Percentiles rank a stretch among this genome's conserved stretches.
Conservation (phyloP, 345 rosid genomes). For the Salix arbutifolia region DNA sequence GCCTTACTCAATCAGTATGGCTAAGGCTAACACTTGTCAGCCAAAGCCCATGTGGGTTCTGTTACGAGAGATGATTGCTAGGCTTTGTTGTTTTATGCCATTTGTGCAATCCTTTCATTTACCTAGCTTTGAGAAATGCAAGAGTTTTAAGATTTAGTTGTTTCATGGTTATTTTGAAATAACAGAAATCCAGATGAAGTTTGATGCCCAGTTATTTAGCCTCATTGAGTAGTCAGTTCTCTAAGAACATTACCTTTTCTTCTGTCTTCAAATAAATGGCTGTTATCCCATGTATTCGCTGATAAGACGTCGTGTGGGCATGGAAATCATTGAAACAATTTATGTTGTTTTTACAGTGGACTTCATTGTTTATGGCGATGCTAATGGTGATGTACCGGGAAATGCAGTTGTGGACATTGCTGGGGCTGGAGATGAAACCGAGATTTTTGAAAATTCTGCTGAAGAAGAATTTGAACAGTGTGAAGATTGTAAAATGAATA, state of each 20-base stretch:
- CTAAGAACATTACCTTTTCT: not conserved
- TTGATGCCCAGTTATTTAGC: not conserved
- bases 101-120: not conserved
- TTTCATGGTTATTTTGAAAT: too few species aligned
- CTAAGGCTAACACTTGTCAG: not conserved
- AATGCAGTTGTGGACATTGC: conserved; percentile 44
- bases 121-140: not conserved
- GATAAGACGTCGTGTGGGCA: not conserved
- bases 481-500: conserved; percentile 47
- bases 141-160: not conserved
- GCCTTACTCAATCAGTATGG: not conserved
- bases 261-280: not conserved
- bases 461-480: conserved; percentile 39
- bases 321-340: not conserved
- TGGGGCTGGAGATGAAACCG: conserved; percentile 41
- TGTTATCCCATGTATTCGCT: not conserved
- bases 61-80: not conserved
- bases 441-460: conserved; percentile 41
- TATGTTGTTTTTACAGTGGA: conserved; percentile 63
- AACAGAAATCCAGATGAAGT: not conserved
- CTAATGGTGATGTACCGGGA: conserved; percentile 37
- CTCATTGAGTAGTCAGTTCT: not conserved
- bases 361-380: conserved; percentile 51
- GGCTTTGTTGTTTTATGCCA: not conserved
- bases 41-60: not conserved